Evolutionary conservation across 1,139 yeast species (phyloP).

Genomic region (Hansenula anomala): DNA sequence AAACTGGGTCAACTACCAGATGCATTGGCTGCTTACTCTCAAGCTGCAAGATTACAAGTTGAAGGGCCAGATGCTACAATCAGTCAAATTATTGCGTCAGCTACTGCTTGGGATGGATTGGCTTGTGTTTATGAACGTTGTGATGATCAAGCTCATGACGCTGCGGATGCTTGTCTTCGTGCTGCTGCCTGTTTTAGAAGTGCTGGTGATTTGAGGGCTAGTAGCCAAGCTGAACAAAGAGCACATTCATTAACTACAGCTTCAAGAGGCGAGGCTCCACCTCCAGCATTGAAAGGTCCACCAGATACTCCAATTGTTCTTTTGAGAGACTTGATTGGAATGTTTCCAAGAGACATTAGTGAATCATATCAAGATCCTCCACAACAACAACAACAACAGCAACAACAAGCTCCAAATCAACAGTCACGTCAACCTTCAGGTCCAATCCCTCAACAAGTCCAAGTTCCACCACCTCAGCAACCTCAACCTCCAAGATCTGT

Average conservation of each 20-base stretch:
- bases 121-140: slow-evolving; percentile 62
- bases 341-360: slow-evolving; percentile 34
- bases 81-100: slow-evolving; percentile 37
- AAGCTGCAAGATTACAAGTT: slow-evolving; percentile 49
- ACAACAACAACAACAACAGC: slow-evolving; percentile 13
- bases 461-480: slow-evolving; percentile 1
- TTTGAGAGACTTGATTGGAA: slow-evolving; percentile 43
- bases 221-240: slow-evolving; percentile 38
- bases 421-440: background rate
- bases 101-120: slow-evolving; percentile 63
- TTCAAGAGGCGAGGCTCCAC: slow-evolving; percentile 38
- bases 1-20: slow-evolving; percentile 58
- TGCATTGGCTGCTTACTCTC: slow-evolving; percentile 63
- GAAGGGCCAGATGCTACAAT: slow-evolving; percentile 35
- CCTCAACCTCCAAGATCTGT: slow-evolving; percentile 2
- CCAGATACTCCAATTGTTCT: slow-evolving; percentile 45
- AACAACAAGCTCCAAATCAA: background rate
- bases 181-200: slow-evolving; percentile 46
- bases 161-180: slow-evolving; percentile 53
- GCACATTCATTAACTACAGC: slow-evolving; percentile 38
- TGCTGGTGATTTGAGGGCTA: slow-evolving; percentile 41
- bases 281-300: slow-evolving; percentile 41
- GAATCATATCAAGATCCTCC: slow-evolving; percentile 25
- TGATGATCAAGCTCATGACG: slow-evolving; percentile 54
- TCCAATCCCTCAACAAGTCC: slow-evolving; percentile 4